Evolutionary conservation across 805 yeast species (phyloP), one percentile per base, ranked within the genome.

Genomic region (Saccharomycopsis fibuligera): DNA sequence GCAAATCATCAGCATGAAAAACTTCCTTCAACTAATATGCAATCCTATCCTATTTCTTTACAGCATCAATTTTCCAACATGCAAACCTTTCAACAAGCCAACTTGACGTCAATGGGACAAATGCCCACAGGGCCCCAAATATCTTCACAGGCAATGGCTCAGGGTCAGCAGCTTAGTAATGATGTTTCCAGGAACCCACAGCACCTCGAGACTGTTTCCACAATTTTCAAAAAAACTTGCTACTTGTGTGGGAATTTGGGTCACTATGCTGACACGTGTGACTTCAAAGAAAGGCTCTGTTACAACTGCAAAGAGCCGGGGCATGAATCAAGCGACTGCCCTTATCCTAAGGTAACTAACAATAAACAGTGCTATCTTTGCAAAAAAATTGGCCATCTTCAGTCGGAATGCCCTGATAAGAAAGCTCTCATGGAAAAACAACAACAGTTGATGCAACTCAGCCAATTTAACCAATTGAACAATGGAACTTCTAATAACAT

Each of bases 301-400:
- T 63, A 62, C 48, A 63, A 63, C 47, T 63, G 67, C 48, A 62
- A 61, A 29, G 31, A 56, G 22, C 64, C 64, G 3, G 64, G 62
- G 1, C 67, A 63, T 42, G 61, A 61, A 41, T 55, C 62, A 5
- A 54, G 61, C 0, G 40, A 54, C 0, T 63, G 67, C 37, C 60
- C 61, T 23, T 42, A 51, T 21, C 60, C 50, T 8, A 55, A 58
- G 40, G 53, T 51, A 31, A 41, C 55, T 3, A 44, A 46, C 3
- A 45, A 47, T 19, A 62, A 62, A 33, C 67, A 63, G 48, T 63
- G 67, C 37, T 63, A 62, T 41, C 54, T 52, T 23, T 63, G 66
- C 31, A 53, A 60, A 27, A 46, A 51, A 29, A 54, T 60, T 8
- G 67, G 67, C 5, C 67, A 63, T 41, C 54, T 63, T 21, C 65